Conservation (phyloP, 1,284 basidiomycete genomes). For the Rhodofomes roseus region DNA sequence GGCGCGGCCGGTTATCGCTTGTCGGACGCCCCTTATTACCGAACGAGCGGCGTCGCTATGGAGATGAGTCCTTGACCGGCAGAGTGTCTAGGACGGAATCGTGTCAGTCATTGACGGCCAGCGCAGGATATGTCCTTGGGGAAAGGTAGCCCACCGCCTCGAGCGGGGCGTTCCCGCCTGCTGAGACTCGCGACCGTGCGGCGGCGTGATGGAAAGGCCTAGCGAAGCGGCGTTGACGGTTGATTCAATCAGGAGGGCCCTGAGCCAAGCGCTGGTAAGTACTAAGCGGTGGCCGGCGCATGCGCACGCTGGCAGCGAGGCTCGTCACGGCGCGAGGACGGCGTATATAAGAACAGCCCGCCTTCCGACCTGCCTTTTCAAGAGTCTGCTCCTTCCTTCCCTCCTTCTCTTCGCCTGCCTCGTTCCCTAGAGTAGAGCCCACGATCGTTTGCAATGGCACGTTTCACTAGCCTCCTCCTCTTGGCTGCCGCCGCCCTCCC, state of each 20-base stretch:
- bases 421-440: slow-evolving; percentile 18
- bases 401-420: slow-evolving; percentile 5
- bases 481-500: slow-evolving; percentile 26
- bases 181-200: not conserved
- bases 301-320: not conserved
- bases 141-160: not conserved
- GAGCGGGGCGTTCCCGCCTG: not conserved
- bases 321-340: not conserved
- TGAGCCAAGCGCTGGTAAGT: not conserved
- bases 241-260: not conserved
- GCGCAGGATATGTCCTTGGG: not conserved
- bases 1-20: not conserved
- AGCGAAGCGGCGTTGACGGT: not conserved
- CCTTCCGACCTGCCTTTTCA: slow-evolving; percentile 22
- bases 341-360: not conserved
- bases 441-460: slow-evolving; percentile 29
- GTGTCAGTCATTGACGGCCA: not conserved
- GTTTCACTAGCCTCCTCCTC: slow-evolving; percentile 24
- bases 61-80: not conserved
- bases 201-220: not conserved
- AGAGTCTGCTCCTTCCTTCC: slow-evolving; percentile 10
- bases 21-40: not conserved
- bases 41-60: not conserved
- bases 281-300: not conserved
- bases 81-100: not conserved